Evolutionary conservation across 2,329 filamentous ascomycete species (phyloP).

Genomic region (Trichoderma sp.): DNA sequence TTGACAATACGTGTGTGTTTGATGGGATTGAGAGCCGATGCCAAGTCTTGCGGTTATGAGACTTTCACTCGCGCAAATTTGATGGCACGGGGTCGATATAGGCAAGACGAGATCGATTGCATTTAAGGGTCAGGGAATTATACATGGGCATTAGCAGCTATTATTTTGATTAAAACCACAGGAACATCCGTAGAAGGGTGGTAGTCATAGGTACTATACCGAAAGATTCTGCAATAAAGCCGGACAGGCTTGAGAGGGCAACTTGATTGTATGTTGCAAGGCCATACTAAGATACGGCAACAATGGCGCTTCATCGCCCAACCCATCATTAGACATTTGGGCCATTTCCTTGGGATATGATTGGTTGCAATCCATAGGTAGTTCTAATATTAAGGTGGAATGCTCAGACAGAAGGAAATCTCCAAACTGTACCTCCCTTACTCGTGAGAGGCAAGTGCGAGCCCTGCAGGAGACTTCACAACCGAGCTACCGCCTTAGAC

Average conservation of each 20-base stretch:
- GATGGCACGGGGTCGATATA: background rate
- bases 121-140: background rate
- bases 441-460: background rate
- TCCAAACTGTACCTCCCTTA: background rate
- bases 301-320: background rate
- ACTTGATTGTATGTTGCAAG: background rate
- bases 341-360: background rate
- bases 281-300: background rate
- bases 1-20: conserved; percentile 71
- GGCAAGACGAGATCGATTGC: background rate
- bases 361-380: background rate
- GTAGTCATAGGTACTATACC: background rate
- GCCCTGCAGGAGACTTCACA: background rate
- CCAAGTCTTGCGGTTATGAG: conserved; percentile 54
- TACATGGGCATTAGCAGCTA: background rate
- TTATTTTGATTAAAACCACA: background rate
- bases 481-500: background rate
- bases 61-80: background rate
- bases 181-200: background rate
- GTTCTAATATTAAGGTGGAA: background rate
- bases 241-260: background rate
- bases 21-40: conserved; percentile 67
- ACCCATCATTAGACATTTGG: background rate
- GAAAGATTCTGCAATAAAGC: background rate
- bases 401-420: background rate